phyloP scores from a whole-genome alignment of 306 rosid genomes.

The Macrotyloma uniflorum region DNA sequence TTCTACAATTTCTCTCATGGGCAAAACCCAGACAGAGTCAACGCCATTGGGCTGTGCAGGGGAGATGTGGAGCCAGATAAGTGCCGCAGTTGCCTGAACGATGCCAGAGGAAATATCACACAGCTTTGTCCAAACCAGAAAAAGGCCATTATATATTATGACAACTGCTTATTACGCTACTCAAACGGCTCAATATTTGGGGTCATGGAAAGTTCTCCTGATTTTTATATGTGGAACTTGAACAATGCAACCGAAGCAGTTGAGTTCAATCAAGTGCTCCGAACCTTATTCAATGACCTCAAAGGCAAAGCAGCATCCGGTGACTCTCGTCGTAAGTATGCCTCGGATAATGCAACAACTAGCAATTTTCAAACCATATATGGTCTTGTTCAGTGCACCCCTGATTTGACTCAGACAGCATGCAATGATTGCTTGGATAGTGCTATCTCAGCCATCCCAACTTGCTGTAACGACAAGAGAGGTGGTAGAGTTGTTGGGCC shows the following conservation, averaged over 20 bases:
- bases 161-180: background rate
- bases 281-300: background rate
- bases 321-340: slow-evolving; percentile 31
- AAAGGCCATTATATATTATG: background rate
- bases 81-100: background rate
- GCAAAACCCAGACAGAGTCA: background rate
- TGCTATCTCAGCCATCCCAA: background rate
- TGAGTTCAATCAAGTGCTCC: background rate
- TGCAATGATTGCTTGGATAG: slow-evolving; percentile 34
- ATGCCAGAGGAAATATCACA: background rate
- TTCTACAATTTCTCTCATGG: slow-evolving; percentile 5
- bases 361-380: background rate
- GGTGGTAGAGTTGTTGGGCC: background rate
- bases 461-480: background rate
- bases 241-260: background rate
- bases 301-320: background rate
- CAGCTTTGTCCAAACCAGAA: slow-evolving; percentile 5
- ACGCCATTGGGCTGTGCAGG: slow-evolving; percentile 1
- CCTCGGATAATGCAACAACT: background rate
- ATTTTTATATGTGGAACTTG: accelerated
- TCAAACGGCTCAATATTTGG: background rate
- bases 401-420: slow-evolving; percentile 24
- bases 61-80: background rate
- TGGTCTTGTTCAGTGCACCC: slow-evolving; percentile 47
- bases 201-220: background rate